These are phyloP conservation scores for Trichosanthes truncata DNA, from an alignment of 306 rosid species.

Conservation along the genomic window DNA sequence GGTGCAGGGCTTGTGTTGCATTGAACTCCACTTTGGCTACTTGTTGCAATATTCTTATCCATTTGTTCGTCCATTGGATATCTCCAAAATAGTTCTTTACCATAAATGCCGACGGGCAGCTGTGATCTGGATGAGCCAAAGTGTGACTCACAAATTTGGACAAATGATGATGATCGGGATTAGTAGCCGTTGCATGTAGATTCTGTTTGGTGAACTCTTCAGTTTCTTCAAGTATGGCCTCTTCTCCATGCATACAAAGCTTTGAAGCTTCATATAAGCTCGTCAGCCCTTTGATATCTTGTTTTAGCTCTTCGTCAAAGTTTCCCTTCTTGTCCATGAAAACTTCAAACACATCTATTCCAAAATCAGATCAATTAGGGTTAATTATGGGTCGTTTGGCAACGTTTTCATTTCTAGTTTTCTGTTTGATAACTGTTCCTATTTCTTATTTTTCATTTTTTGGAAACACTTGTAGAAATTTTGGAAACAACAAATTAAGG, in stretches of 20 bases:
- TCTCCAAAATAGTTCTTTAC: slow-evolving; percentile 19
- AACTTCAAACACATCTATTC: slow-evolving; percentile 12
- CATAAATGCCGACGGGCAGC: slow-evolving; percentile 32
- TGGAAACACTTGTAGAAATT: too few species aligned
- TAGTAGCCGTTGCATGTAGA: background rate
- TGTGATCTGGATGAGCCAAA: slow-evolving; percentile 43
- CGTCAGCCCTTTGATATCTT: slow-evolving; percentile 21
- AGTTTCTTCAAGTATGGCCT: slow-evolving; percentile 21
- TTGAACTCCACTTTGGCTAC: slow-evolving; percentile 34
- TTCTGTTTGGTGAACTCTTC: slow-evolving; percentile 2
- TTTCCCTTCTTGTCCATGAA: slow-evolving; percentile 22
- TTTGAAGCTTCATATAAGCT: slow-evolving; percentile 30
- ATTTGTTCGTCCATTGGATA: slow-evolving; percentile 15
- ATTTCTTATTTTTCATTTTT: too few species aligned
- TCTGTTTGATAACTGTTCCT: too few species aligned
- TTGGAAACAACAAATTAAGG: too few species aligned
- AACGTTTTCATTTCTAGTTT: too few species aligned
- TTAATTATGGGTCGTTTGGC: too few species aligned
- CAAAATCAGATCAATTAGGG: background rate
- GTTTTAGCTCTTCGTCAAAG: background rate
- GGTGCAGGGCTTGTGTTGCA: slow-evolving; percentile 20
- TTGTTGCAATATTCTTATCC: slow-evolving; percentile 29
- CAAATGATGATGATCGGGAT: background rate
- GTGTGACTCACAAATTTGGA: slow-evolving; percentile 17
- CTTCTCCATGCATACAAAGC: slow-evolving; percentile 20